Conservation (phyloP, 352 stramenopile species). For the Thalassiosira ordinaria region DNA sequence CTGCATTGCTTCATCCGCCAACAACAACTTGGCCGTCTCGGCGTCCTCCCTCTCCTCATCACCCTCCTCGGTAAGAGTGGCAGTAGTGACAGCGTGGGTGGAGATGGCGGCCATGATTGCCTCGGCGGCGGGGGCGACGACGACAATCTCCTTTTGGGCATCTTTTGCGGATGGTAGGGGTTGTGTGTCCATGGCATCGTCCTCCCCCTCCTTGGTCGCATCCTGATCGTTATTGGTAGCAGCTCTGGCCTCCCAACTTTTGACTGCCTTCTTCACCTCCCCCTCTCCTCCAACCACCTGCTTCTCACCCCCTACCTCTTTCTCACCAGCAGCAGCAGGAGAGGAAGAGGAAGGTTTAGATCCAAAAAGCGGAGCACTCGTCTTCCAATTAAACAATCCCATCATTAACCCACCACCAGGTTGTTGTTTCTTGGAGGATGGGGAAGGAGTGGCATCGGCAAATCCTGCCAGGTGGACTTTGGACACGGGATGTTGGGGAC, state of each 20-base stretch:
- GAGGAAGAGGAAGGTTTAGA: background rate
- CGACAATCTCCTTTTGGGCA: slow-evolving; percentile 11
- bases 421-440: background rate
- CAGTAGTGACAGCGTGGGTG: background rate
- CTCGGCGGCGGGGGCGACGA: slow-evolving; percentile 10
- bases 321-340: background rate
- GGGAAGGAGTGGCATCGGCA: slow-evolving; percentile 29
- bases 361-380: too few species aligned
- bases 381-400: too few species aligned
- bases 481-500: too few species aligned
- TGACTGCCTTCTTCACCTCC: background rate
- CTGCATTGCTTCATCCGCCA: background rate
- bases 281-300: background rate
- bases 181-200: too few species aligned
- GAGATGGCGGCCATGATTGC: slow-evolving; percentile 14
- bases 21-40: background rate
- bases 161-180: too few species aligned
- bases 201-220: background rate
- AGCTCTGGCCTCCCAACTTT: background rate
- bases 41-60: slow-evolving; percentile 3
- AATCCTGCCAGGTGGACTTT: slow-evolving; percentile 28
- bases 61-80: background rate
- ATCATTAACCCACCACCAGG: too few species aligned
- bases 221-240: background rate
- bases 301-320: background rate